Evolutionary conservation across 768 basidiomycete genomes (phyloP).

Genomic region (Pisolithus albus): DNA sequence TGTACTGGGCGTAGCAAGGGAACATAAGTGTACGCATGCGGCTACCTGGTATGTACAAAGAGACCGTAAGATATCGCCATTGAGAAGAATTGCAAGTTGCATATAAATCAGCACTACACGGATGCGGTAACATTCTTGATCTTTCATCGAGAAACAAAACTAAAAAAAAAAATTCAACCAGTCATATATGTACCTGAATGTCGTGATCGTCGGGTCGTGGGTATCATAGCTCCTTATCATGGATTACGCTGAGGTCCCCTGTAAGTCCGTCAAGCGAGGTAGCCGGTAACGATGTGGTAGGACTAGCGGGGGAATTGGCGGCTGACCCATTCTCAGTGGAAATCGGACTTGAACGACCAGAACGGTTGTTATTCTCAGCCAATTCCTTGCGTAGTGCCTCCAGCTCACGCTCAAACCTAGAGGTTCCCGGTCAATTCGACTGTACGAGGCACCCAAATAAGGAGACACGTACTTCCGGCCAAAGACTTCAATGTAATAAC

Average conservation of each 20-base stretch:
- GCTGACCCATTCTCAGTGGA: slow-evolving; percentile 37
- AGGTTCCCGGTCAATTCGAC: slow-evolving; percentile 4
- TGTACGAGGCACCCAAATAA: neutral
- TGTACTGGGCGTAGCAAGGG: neutral
- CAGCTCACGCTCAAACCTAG: slow-evolving; percentile 86
- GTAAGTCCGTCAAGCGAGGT: slow-evolving; percentile 12
- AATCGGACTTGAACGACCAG: slow-evolving; percentile 47
- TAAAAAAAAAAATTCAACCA: too few relatives aligned
- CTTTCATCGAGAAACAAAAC: neutral
- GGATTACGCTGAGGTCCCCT: slow-evolving; percentile 8
- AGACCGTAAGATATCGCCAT: slow-evolving; percentile 6
- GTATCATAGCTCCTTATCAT: slow-evolving; percentile 27
- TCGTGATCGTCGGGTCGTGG: neutral
- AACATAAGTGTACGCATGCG: neutral
- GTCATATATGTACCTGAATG: too few relatives aligned
- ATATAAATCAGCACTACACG: slow-evolving; percentile 14
- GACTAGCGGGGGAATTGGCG: slow-evolving; percentile 29
- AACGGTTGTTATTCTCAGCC: slow-evolving; percentile 59
- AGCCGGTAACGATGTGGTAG: slow-evolving; percentile 14
- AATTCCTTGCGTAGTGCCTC: slow-evolving; percentile 88
- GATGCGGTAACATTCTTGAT: neutral
- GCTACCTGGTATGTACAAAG: neutral
- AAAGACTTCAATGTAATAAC: slow-evolving; percentile 95
- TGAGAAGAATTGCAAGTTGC: slow-evolving; percentile 4
- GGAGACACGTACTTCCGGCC: slow-evolving; percentile 75